phyloP scores from a whole-genome alignment of 2,329 filamentous ascomycete species.

The Leptoxyphium fumago region DNA sequence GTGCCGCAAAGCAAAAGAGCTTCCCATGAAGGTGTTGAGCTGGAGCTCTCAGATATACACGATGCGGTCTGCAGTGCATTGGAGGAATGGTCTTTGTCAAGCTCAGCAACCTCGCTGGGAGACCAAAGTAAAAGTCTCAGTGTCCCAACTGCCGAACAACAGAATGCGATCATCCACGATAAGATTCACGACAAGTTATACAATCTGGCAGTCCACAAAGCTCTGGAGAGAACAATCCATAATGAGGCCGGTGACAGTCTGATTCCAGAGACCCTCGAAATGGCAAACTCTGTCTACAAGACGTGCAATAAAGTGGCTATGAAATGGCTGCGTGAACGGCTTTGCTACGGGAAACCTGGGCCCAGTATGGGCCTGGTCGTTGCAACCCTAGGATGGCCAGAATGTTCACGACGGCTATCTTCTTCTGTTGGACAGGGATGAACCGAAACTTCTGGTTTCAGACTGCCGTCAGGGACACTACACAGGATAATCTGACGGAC shows the following conservation, averaged over 20 bases:
- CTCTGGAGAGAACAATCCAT: not conserved
- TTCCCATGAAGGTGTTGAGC: slow-evolving; percentile 3
- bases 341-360: slow-evolving; percentile 38
- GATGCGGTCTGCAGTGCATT: slow-evolving; percentile 1
- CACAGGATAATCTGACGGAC: no score
- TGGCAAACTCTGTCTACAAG: not conserved
- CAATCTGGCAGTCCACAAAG: not conserved
- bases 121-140: not conserved
- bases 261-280: not conserved
- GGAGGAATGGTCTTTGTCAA: not conserved
- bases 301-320: not conserved
- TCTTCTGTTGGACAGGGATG: slow-evolving; percentile 30
- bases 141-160: slow-evolving; percentile 1
- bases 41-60: slow-evolving; percentile 3
- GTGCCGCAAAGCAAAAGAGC: slow-evolving; percentile 3
- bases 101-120: not conserved
- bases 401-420: slow-evolving; percentile 28
- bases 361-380: slow-evolving; percentile 40
- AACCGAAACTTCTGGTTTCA: no score
- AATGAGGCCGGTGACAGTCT: not conserved
- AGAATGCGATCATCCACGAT: not conserved
- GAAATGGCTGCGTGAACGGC: slow-evolving; percentile 39
- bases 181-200: not conserved
- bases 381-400: slow-evolving; percentile 39
- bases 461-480: no score